Evolutionary conservation across 805 yeast species (phyloP).

Genomic region (Metschnikowia kunwiensis): DNA sequence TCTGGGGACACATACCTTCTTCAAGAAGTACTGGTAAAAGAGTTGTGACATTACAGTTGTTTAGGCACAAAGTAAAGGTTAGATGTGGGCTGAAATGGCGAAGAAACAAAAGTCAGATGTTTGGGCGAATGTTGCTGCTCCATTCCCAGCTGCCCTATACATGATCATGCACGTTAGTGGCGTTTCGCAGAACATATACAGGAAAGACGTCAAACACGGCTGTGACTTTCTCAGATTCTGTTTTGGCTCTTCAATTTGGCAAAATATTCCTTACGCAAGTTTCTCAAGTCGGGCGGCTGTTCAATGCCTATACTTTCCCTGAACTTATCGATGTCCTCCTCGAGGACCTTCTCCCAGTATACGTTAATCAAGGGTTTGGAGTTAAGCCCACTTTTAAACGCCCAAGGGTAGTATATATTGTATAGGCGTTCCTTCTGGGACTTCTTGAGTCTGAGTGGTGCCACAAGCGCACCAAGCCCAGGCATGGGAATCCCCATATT

Average conservation of each 20-base stretch:
- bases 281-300: conserved; percentile 72
- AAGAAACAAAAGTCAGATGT: background rate
- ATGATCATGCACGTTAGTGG: conserved; percentile 2
- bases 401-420: conserved; percentile 85
- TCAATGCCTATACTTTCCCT: conserved; percentile 70
- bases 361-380: conserved; percentile 80
- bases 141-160: conserved; percentile 1
- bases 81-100: background rate
- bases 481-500: conserved; percentile 95
- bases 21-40: conserved; percentile 33
- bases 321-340: conserved; percentile 67
- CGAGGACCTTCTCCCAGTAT: conserved; percentile 85
- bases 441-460: conserved; percentile 71
- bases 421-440: conserved; percentile 62
- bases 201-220: conserved; percentile 3
- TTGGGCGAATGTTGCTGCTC: conserved; percentile 4
- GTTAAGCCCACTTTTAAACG: conserved; percentile 64
- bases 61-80: background rate
- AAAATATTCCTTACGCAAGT: conserved; percentile 46
- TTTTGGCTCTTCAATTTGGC: conserved; percentile 24
- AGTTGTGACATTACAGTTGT: conserved; percentile 32
- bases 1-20: conserved; percentile 37
- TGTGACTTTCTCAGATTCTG: conserved; percentile 5
- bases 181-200: conserved; percentile 1
- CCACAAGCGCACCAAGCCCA: conserved; percentile 85